Evolutionary conservation across 1,284 basidiomycete species (phyloP).

Genomic region (Tylopilus orsonianus): DNA sequence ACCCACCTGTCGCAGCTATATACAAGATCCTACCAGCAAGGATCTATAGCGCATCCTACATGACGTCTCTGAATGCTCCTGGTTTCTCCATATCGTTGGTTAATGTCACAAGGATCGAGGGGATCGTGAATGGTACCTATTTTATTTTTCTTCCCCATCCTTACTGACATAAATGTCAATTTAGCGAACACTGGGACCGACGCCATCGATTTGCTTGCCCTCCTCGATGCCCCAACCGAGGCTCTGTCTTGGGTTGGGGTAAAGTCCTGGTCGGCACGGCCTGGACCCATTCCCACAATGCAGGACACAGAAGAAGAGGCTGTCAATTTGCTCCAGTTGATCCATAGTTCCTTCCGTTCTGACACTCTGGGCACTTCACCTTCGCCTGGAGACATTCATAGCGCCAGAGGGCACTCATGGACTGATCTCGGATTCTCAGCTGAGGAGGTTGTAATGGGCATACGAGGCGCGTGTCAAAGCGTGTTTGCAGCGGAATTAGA

Average conservation of each 20-base stretch:
- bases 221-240: conserved; percentile 42
- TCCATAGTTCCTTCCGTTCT: conserved; percentile 2
- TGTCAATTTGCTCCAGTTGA: conserved; percentile 7
- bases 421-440: conserved; percentile 13
- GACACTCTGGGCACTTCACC: not conserved
- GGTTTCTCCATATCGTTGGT: conserved; percentile 45
- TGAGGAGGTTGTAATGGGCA: conserved; percentile 24
- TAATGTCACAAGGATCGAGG: conserved; percentile 30
- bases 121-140: conserved; percentile 11
- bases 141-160: not conserved
- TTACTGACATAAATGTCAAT: not conserved
- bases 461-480: conserved; percentile 34
- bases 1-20: conserved; percentile 4
- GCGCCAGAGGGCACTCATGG: conserved; percentile 4
- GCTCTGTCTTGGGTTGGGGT: conserved; percentile 41
- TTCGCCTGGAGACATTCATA: not conserved
- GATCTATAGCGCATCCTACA: conserved; percentile 40
- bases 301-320: conserved; percentile 10
- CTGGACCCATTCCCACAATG: not conserved
- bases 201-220: conserved; percentile 26
- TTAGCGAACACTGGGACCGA: conserved; percentile 5
- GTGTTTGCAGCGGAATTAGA: conserved; percentile 39
- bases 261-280: conserved; percentile 16
- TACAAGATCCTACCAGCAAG: conserved; percentile 30
- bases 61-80: conserved; percentile 47